A percentile compares a stretch with the other conserved stretches of the same genome.
Conservation (phyloP, 169 alveolate genomes). For the Cryptosporidium meleagridis region DNA sequence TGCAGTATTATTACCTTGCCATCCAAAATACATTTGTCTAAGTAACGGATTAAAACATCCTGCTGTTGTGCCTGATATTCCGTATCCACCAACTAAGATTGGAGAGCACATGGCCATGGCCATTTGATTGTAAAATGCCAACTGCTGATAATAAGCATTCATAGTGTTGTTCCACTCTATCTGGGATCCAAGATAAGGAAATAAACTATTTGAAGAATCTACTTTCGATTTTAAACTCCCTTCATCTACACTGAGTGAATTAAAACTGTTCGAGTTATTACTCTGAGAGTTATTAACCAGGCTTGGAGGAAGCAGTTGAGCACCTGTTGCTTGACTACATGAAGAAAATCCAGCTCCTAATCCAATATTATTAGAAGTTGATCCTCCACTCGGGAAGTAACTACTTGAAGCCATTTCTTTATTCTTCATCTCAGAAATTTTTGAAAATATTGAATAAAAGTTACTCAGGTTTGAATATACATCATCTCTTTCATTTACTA, state of each 20-base stretch:
- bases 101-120: constrained; percentile 54
- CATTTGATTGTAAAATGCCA: constrained; percentile 42
- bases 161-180: constrained; percentile 34
- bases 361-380: neutral
- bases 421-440: constrained; percentile 13
- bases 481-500: constrained; percentile 40
- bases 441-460: constrained; percentile 29
- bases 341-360: neutral
- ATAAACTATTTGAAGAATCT: neutral
- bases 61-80: neutral
- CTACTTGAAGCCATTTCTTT: neutral
- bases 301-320: constrained; percentile 68
- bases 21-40: constrained; percentile 1
- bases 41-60: neutral
- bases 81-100: constrained; percentile 21
- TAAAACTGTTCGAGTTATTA: neutral
- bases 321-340: neutral
- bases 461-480: constrained; percentile 4
- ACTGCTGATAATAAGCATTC: constrained; percentile 45
- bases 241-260: neutral
- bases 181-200: constrained; percentile 20
- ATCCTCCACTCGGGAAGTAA: neutral
- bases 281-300: constrained; percentile 28
- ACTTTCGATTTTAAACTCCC: neutral
- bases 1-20: neutral